phyloP scores from a whole-genome alignment of 2,329 filamentous ascomycete species.

The Pleomassaria siparia region DNA sequence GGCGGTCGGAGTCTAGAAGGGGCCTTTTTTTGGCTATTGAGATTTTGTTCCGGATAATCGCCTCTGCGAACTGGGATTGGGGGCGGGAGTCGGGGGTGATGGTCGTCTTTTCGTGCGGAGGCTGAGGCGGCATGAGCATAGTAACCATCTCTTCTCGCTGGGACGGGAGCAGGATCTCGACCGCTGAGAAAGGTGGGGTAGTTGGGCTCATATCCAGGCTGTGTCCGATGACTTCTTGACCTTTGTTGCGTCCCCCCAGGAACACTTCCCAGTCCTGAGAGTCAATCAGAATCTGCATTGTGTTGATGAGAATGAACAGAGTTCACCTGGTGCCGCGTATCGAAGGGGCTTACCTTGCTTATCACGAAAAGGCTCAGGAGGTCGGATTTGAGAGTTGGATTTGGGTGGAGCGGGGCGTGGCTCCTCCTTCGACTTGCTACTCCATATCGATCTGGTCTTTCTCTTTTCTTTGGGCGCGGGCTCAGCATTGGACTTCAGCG shows the following conservation, averaged over 20 bases:
- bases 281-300: conserved; percentile 2
- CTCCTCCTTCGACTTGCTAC: conserved; percentile 14
- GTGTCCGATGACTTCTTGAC: conserved; percentile 19
- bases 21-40: conserved; percentile 19
- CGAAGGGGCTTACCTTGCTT: conserved; percentile 18
- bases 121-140: conserved; percentile 10
- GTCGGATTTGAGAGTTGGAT: conserved; percentile 1
- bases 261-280: conserved; percentile 18
- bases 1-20: conserved; percentile 14
- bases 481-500: conserved; percentile 10
- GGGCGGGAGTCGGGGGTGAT: conserved; percentile 19
- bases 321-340: conserved; percentile 20
- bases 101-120: conserved; percentile 20
- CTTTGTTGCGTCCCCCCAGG: conserved; percentile 34
- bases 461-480: conserved; percentile 7
- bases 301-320: background rate
- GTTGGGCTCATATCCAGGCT: conserved; percentile 10
- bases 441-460: conserved; percentile 13
- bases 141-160: conserved; percentile 10
- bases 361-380: conserved; percentile 10
- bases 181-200: conserved; percentile 3
- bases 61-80: background rate
- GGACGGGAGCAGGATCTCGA: conserved; percentile 3
- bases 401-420: conserved; percentile 1
- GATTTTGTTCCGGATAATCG: conserved; percentile 8